Base-by-base conservation (phyloP, 78 protist species). In the Emiliania huxleyi region DNA sequence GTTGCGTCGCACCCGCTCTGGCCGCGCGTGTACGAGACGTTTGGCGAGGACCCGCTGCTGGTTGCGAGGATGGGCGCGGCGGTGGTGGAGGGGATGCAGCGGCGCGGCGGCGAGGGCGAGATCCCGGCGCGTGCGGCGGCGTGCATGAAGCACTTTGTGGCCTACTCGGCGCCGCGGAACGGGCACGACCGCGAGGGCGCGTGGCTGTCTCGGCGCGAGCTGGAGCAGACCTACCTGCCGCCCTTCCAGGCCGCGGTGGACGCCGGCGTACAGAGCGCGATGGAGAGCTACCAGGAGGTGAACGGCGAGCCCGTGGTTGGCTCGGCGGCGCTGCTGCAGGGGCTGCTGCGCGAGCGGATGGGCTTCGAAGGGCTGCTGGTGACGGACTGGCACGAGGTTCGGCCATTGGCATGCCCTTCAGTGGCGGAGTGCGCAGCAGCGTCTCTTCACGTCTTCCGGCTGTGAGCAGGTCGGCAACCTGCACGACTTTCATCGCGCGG, bases 371-470 rank as follows among this genome's bases (percentile, higher is more conserved):
- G 96, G 73, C 92, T 95, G 69, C 92, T 90, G 2, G 96, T 95
- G 1, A 95, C 96, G 19, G 96, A 95, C 42, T 95, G 96, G 96
- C 93, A 84, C 79, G 96, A 94, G 90, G n/a, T n/a, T n/a, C n/a
- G n/a, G n/a, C n/a, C n/a, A n/a, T n/a, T n/a, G n/a, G n/a, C n/a
- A n/a, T n/a, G n/a, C n/a, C n/a, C n/a, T n/a, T n/a, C n/a, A n/a
- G n/a, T n/a, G n/a, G n/a, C n/a, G n/a, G n/a, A n/a, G n/a, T n/a
- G n/a, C n/a, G n/a, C n/a, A n/a, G n/a, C n/a, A n/a, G n/a, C n/a
- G n/a, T n/a, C n/a, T n/a, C n/a, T n/a, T n/a, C n/a, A n/a, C n/a
- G n/a, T n/a, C n/a, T n/a, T n/a, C n/a, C n/a, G n/a, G n/a, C n/a
- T n/a, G n/a, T n/a, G n/a, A 90, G 69, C 95, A 95, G 91, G 94